Percentiles rank a stretch among this genome's conserved stretches.
Evolutionary conservation across 495 filamentous ascomycete species (phyloP).

Genomic region (Trichoderma erinaceum): DNA sequence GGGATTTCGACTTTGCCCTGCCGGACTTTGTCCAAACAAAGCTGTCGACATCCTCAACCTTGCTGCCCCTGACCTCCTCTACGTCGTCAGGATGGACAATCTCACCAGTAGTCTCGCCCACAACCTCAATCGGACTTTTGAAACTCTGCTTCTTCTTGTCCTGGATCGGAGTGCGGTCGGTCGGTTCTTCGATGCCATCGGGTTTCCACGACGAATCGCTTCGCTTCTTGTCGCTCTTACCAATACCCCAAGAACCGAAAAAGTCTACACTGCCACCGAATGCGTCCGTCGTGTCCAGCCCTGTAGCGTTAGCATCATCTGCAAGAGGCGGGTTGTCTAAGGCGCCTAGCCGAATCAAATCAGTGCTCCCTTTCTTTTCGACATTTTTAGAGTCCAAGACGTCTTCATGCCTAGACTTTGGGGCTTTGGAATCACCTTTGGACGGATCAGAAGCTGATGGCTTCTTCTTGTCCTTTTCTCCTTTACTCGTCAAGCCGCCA

Average conservation of each 20-base stretch:
- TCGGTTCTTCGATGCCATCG: neutral
- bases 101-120: constrained; percentile 30
- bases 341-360: constrained; percentile 30
- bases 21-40: constrained; percentile 27
- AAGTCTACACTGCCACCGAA: constrained; percentile 28
- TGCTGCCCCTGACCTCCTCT: constrained; percentile 36
- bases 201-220: constrained; percentile 34
- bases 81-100: constrained; percentile 35
- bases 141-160: constrained; percentile 39
- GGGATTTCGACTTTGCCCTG: constrained; percentile 38
- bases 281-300: neutral
- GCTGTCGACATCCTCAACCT: constrained; percentile 29
- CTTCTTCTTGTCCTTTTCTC: constrained; percentile 27
- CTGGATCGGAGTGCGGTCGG: constrained; percentile 25
- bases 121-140: constrained; percentile 38
- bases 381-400: constrained; percentile 25
- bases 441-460: constrained; percentile 15
- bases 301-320: constrained; percentile 19
- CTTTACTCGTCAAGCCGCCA: neutral
- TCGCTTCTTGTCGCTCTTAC: constrained; percentile 37
- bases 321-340: constrained; percentile 21
- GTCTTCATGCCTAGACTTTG: constrained; percentile 22
- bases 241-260: constrained; percentile 29
- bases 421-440: constrained; percentile 1
- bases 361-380: constrained; percentile 31